Conservation (phyloP, 306 rosid genomes). For the Quercus alba region DNA sequence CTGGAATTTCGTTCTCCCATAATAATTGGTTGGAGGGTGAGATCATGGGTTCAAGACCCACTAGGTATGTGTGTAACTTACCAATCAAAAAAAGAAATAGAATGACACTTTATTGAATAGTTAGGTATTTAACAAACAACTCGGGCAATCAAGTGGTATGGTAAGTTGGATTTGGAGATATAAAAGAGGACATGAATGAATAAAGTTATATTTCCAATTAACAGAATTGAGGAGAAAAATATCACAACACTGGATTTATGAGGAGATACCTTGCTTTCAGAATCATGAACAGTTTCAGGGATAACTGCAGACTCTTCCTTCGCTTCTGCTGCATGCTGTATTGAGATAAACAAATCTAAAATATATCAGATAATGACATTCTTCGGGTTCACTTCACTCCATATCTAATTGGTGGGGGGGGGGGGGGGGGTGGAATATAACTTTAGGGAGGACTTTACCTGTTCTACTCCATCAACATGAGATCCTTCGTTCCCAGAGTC, state of each 20-base stretch:
- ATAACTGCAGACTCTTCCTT: constrained; percentile 40
- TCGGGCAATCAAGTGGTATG: background rate
- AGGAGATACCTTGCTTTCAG: constrained; percentile 43
- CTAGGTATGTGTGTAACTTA: too few species aligned
- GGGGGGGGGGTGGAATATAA: constrained; percentile 16
- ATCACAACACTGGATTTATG: constrained; percentile 42
- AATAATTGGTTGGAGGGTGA: too few species aligned
- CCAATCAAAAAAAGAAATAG: background rate
- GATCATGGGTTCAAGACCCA: too few species aligned
- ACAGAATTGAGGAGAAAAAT: constrained; percentile 7
- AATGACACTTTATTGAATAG: background rate
- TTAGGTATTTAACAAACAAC: background rate
- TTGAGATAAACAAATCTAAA: constrained; percentile 6
- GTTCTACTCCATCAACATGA: constrained; percentile 37
- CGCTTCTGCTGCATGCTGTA: constrained; percentile 45
- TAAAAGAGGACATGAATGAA: background rate
- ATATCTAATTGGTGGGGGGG: constrained; percentile 12
- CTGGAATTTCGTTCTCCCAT: too few species aligned
- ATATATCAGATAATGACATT: background rate
- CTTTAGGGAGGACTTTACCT: constrained; percentile 33
- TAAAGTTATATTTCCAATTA: background rate
- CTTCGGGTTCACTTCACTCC: constrained; percentile 9
- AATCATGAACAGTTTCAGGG: constrained; percentile 41
- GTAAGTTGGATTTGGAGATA: background rate
- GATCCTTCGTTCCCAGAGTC: constrained; percentile 37